A percentile compares a stretch with the other conserved stretches of the same genome.
Conservation (phyloP, 1,284 basidiomycete species). For the Takashimella tepidaria region DNA sequence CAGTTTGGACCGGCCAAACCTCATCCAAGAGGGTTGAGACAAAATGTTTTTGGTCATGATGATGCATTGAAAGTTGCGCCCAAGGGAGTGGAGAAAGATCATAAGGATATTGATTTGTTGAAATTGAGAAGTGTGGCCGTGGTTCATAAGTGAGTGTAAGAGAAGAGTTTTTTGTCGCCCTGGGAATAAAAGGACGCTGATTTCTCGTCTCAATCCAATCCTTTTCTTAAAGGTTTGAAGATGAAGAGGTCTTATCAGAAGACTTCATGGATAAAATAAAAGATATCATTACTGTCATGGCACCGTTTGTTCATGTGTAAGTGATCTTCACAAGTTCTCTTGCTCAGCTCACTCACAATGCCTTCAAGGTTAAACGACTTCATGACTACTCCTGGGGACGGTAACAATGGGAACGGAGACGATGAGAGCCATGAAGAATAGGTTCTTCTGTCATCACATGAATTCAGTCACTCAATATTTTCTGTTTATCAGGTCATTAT, state of each 20-base stretch:
- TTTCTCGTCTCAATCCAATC: too few relatives aligned
- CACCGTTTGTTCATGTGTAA: constrained; percentile 77
- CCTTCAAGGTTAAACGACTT: neutral
- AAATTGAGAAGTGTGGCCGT: constrained; percentile 77
- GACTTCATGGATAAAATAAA: constrained; percentile 63
- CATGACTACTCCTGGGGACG: constrained; percentile 6
- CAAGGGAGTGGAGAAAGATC: constrained; percentile 77
- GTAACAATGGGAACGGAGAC: neutral
- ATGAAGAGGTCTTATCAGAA: constrained; percentile 63
- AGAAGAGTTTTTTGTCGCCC: neutral
- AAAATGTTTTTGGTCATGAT: constrained; percentile 72
- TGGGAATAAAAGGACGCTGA: constrained; percentile 5
- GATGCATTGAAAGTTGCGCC: constrained; percentile 81
- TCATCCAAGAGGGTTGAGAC: constrained; percentile 57
- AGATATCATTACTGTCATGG: constrained; percentile 55
- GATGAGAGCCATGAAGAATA: neutral
- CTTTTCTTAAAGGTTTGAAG: constrained; percentile 66
- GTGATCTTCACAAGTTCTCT: too few relatives aligned
- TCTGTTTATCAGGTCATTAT: too few relatives aligned
- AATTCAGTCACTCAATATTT: too few relatives aligned
- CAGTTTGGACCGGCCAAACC: constrained; percentile 67
- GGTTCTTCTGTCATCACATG: too few relatives aligned
- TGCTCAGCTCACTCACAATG: too few relatives aligned
- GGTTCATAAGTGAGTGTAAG: constrained; percentile 55
- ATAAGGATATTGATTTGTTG: constrained; percentile 77